A percentile compares a stretch with the other conserved stretches of the same genome.
These are phyloP conservation scores for Juglanconis oblonga DNA, from an alignment of 2,329 filamentous ascomycete genomes.

Conservation along the genomic window DNA sequence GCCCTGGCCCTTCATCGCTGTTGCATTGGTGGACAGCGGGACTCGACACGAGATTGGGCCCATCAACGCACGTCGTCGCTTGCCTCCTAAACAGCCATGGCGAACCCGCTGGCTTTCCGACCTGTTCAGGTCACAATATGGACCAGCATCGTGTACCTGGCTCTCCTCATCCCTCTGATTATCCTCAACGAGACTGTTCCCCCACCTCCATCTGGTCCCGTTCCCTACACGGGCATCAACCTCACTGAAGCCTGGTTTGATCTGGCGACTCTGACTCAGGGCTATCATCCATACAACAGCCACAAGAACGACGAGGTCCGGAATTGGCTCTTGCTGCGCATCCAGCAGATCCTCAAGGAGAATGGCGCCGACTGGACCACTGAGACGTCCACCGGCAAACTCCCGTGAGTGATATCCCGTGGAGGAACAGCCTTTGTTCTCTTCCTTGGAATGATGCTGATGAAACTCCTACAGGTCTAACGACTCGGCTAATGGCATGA, in stretches of 20 bases:
- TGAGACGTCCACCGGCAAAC: constrained; percentile 31
- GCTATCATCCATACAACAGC: constrained; percentile 88
- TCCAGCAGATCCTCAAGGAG: constrained; percentile 65
- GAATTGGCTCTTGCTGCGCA: constrained; percentile 68
- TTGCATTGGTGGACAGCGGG: not conserved
- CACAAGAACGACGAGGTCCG: constrained; percentile 77
- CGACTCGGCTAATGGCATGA: not conserved
- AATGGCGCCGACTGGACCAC: constrained; percentile 52
- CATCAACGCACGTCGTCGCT: not conserved
- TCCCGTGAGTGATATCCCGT: constrained; percentile 15
- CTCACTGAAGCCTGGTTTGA: constrained; percentile 85
- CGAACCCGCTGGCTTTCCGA: constrained; percentile 71
- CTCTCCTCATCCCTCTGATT: constrained; percentile 69
- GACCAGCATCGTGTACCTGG: constrained; percentile 72
- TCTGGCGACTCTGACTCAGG: constrained; percentile 68
- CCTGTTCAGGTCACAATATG: constrained; percentile 80
- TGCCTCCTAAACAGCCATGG: constrained; percentile 10
- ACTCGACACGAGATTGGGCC: not conserved
- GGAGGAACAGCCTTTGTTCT: not conserved
- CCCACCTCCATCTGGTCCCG: constrained; percentile 49
- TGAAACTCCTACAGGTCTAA: not conserved
- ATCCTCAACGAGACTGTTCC: constrained; percentile 76
- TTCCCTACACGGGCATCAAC: constrained; percentile 64
- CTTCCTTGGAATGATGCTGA: not conserved
- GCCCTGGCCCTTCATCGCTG: not conserved